phyloP scores from a whole-genome alignment of 108 stramenopile species.

The Discostella pseudostelligera region DNA sequence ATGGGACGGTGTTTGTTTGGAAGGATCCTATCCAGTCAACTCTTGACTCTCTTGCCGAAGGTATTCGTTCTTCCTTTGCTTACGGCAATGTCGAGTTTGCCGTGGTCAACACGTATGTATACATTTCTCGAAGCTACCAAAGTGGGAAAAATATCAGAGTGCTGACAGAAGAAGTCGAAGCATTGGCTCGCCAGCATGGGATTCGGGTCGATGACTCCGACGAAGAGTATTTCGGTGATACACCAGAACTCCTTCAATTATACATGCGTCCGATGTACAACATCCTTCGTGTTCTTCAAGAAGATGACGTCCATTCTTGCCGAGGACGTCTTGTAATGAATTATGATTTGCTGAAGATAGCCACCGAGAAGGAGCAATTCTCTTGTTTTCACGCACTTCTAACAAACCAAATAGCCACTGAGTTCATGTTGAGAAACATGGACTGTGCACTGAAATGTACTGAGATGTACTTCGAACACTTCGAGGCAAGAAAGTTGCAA shows the following conservation, averaged over 20 bases:
- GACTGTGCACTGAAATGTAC: constrained; percentile 1
- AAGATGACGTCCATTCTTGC: too few species aligned
- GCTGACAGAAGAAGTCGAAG: constrained; percentile 1
- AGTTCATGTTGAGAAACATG: constrained; percentile 6
- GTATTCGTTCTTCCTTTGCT: constrained; percentile 7
- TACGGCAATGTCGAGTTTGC: constrained; percentile 10
- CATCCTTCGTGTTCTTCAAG: too few species aligned
- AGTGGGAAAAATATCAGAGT: constrained; percentile 6
- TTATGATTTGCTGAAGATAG: constrained; percentile 5
- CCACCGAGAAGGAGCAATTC: background rate
- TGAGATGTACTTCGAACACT: background rate
- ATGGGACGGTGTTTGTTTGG: constrained; percentile 8
- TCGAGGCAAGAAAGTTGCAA: background rate
- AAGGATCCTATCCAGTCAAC: constrained; percentile 13
- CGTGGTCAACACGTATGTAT: background rate
- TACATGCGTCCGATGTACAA: too few species aligned
- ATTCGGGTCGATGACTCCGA: too few species aligned
- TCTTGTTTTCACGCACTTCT: background rate
- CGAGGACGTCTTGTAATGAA: background rate
- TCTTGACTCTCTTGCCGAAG: background rate
- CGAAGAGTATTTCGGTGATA: background rate
- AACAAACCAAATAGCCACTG: background rate
- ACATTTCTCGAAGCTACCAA: constrained; percentile 2
- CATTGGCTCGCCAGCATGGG: constrained; percentile 8
- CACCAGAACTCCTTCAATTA: background rate